A percentile compares a stretch with the other conserved stretches of the same genome.
Conservation (phyloP, 192 early-diverging fungal species). For the Backusella circina region DNA sequence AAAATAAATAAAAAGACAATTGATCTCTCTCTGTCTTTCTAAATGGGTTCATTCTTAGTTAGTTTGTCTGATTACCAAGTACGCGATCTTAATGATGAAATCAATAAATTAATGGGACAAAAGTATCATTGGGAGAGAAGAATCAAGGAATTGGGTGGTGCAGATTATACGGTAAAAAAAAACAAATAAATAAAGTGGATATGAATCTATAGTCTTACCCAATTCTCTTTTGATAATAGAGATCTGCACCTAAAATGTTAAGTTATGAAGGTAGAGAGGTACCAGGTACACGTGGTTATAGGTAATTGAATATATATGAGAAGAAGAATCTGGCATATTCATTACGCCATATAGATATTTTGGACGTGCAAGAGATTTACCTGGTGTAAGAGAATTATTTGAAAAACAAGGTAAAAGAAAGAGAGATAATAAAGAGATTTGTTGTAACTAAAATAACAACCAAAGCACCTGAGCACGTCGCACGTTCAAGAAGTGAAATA, state of each 20-base stretch:
- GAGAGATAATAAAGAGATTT: neutral
- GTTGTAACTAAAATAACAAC: too few species aligned
- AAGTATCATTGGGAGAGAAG: slow-evolving; percentile 91
- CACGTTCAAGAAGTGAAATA: slow-evolving; percentile 66
- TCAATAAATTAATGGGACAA: slow-evolving; percentile 91
- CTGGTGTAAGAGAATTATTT: slow-evolving; percentile 91
- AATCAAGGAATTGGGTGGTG: slow-evolving; percentile 89
- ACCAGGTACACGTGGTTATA: slow-evolving; percentile 88
- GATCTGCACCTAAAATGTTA: slow-evolving; percentile 69
- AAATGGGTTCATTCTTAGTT: slow-evolving; percentile 41
- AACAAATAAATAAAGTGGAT: neutral
- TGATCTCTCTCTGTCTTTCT: slow-evolving; percentile 5
- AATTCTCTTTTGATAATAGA: slow-evolving; percentile 37
- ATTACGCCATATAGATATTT: slow-evolving; percentile 63
- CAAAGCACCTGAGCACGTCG: slow-evolving; percentile 38
- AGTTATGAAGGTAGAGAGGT: slow-evolving; percentile 88
- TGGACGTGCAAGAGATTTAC: slow-evolving; percentile 92
- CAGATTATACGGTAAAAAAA: slow-evolving; percentile 74
- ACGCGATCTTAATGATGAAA: slow-evolving; percentile 92
- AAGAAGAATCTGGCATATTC: neutral
- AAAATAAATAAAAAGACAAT: slow-evolving; percentile 23
- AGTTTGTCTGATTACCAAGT: slow-evolving; percentile 88
- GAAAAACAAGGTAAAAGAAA: slow-evolving; percentile 59
- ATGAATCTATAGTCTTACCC: neutral
- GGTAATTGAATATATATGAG: slow-evolving; percentile 37